Conservation (phyloP, 768 basidiomycete genomes). For the Sarcomyxa edulis region DNA sequence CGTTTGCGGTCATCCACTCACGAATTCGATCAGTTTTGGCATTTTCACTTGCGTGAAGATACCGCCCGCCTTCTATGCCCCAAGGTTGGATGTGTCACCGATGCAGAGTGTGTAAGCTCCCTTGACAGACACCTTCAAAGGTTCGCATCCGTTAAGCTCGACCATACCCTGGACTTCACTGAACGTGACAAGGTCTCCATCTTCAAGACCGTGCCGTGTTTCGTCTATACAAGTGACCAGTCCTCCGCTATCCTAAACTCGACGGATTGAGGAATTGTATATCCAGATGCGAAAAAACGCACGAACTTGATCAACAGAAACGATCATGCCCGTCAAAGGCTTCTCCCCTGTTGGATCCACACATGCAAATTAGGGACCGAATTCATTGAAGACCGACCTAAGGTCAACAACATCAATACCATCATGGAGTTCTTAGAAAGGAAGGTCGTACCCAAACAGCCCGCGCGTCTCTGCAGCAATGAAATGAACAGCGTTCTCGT, state of each 20-base stretch:
- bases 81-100: slow-evolving; percentile 79
- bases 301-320: slow-evolving; percentile 79
- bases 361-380: slow-evolving; percentile 90
- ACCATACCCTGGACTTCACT: slow-evolving; percentile 93
- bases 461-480: slow-evolving; percentile 89
- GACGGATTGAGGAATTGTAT: no score
- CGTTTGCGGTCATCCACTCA: slow-evolving; percentile 34
- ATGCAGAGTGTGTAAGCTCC: slow-evolving; percentile 98
- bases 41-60: slow-evolving; percentile 99
- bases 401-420: slow-evolving; percentile 4
- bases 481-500: slow-evolving; percentile 84
- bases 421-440: no score
- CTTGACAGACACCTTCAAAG: slow-evolving; percentile 88
- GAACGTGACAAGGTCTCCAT: slow-evolving; percentile 97
- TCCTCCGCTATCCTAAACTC: slow-evolving; percentile 79
- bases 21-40: slow-evolving; percentile 94
- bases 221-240: slow-evolving; percentile 96
- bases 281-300: slow-evolving; percentile 3
- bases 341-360: slow-evolving; percentile 99
- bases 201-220: slow-evolving; percentile 96
- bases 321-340: slow-evolving; percentile 91
- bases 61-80: slow-evolving; percentile 81
- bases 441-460: slow-evolving; percentile 74
- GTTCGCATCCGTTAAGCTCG: slow-evolving; percentile 86
- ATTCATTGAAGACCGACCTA: slow-evolving; percentile 94